Evolutionary conservation across 1,284 basidiomycete genomes (phyloP), one percentile per base, ranked within the genome.

Genomic region (Tilletia caries): DNA sequence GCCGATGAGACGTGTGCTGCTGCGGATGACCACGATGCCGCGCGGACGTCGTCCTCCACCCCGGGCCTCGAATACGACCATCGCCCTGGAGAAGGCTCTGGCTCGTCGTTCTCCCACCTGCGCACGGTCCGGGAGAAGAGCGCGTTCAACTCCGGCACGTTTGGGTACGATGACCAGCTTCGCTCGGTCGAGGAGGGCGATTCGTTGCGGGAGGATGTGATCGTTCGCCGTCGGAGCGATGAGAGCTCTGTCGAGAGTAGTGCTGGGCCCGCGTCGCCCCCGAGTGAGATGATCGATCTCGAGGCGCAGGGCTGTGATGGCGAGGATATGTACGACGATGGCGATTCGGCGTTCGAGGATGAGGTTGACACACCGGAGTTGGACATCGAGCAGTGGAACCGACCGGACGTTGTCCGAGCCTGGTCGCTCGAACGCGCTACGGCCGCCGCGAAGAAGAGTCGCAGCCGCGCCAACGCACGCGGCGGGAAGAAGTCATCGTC

Each of bases 351-450:
- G 10, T 62, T 62, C 18, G 58, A 33, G 13, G 58, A 62, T 18
- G 43, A 66, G n/a, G 66, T 54, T 41, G 48, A 48, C n/a, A 41
- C 43, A 4, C 50, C 46, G 5, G 65, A 62, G 29, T 27, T 65
- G 33, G 58, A 65, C 50, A 68, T 68, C 23, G 66, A 67, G n/a
- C 70, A 74, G 20, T 65, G 48, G 67, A 13, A 73, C 10, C 67
- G 77, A 41, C 79, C 79, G 41, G 79, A 80, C 37, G 78, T 79
- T 50, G 73, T 75, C 52, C 71, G 76, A 32, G 76, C 79, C 18
- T 80, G 79, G 79, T 74, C 70, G 32, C 79, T 79, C 70, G 20
- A 33, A 4, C 43, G 60, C 44, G 72, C 72, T 34, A 68, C 54
- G 20, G 54, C 58, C 3, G 58, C 58, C n/a, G 67, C 72, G 5